A percentile compares a stretch with the other conserved stretches of the same genome.
Conservation (phyloP, 768 basidiomycete genomes). For the Exidia glandulosa region DNA sequence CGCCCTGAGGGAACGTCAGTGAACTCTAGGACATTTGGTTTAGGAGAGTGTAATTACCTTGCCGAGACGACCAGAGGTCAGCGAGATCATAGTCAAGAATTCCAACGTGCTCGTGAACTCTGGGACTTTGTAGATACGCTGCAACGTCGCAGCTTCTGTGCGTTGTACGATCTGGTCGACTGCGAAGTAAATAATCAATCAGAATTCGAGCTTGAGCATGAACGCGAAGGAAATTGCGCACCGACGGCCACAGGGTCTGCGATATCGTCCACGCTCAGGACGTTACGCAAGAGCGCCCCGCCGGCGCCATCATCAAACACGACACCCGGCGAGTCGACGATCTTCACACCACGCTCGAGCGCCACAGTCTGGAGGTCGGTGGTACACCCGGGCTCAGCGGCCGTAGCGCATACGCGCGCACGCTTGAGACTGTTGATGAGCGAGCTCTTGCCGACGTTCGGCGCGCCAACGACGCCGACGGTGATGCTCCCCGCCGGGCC, state of each 20-base stretch:
- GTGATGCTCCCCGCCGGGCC: conserved; percentile 57
- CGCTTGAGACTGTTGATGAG: conserved; percentile 88
- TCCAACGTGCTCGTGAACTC: conserved; percentile 60
- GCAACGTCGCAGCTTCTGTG: conserved; percentile 58
- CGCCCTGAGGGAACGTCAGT: conserved; percentile 42
- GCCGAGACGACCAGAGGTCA: conserved; percentile 69
- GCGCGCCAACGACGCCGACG: conserved; percentile 89
- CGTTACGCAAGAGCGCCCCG: conserved; percentile 68
- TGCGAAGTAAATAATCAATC: conserved; percentile 18
- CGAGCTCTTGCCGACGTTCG: conserved; percentile 94
- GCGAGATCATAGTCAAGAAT: conserved; percentile 83
- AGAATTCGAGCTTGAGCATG: not conserved
- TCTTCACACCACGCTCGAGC: conserved; percentile 82
- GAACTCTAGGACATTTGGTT: not conserved
- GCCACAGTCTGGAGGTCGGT: conserved; percentile 85
- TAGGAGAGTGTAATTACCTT: conserved; percentile 39
- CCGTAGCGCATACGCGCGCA: conserved; percentile 82
- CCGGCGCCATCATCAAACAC: conserved; percentile 69
- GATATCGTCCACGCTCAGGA: conserved; percentile 82
- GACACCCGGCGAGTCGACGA: conserved; percentile 96
- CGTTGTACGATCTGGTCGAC: conserved; percentile 80
- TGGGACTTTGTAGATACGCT: conserved; percentile 79
- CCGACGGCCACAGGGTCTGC: conserved; percentile 86
- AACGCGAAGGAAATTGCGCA: conserved; percentile 27
- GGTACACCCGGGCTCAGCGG: conserved; percentile 90